A percentile compares a stretch with the other conserved stretches of the same genome.
Conservation (phyloP, 2,329 filamentous ascomycete genomes). For the Camillea tinctor region DNA sequence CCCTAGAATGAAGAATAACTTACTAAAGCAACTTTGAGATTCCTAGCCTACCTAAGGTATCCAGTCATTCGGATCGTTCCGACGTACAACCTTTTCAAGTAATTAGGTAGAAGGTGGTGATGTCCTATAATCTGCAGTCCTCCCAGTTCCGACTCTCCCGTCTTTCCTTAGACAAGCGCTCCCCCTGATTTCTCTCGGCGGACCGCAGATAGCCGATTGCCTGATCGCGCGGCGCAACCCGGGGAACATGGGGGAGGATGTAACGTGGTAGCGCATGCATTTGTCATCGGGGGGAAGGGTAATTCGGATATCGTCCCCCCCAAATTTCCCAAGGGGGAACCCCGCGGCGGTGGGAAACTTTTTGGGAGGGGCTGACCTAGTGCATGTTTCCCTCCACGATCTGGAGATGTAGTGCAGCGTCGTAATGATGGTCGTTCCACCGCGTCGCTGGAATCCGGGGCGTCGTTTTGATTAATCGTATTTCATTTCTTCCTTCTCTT, state of each 20-base stretch:
- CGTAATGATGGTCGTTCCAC: not conserved
- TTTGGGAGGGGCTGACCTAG: not conserved
- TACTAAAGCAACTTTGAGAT: too few relatives aligned
- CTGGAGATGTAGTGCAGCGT: not conserved
- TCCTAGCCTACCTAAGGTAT: too few relatives aligned
- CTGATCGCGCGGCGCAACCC: not conserved
- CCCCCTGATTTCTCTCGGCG: too few relatives aligned
- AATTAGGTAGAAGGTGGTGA: too few relatives aligned
- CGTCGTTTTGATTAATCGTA: not conserved
- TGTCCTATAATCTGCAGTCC: too few relatives aligned
- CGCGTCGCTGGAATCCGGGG: not conserved
- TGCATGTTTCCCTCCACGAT: not conserved
- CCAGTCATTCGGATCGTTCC: too few relatives aligned
- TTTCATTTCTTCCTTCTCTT: not conserved
- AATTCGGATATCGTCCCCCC: not conserved
- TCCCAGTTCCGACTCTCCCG: too few relatives aligned
- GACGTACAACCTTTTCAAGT: too few relatives aligned
- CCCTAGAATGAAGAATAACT: too few relatives aligned
- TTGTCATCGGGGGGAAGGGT: not conserved
- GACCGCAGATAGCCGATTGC: not conserved
- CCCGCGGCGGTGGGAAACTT: not conserved
- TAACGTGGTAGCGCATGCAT: too few relatives aligned
- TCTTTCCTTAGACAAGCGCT: too few relatives aligned
- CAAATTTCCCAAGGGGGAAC: not conserved
- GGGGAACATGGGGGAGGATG: too few relatives aligned